Conservation (phyloP, 768 basidiomycete genomes). For the Trametes maxima region DNA sequence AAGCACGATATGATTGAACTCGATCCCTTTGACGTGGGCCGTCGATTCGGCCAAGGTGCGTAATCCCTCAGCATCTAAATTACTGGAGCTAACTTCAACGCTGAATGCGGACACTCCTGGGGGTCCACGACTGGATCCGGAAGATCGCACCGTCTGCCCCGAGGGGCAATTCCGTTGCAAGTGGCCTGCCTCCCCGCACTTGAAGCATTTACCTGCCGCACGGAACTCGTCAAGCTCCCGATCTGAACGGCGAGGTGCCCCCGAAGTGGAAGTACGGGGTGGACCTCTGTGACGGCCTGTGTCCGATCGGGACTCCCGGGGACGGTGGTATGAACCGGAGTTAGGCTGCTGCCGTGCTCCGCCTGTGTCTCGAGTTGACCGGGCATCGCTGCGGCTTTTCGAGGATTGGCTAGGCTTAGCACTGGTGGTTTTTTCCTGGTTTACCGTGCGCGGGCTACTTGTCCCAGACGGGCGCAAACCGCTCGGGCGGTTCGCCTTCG, state of each 20-base stretch:
- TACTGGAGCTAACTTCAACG: background rate
- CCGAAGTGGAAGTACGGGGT: background rate
- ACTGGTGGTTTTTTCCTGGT: background rate
- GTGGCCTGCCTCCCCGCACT: background rate
- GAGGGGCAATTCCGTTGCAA: background rate
- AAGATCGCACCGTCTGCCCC: background rate
- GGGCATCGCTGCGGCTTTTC: no score
- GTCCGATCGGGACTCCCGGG: background rate
- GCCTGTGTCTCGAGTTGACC: no score
- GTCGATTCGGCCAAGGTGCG: background rate
- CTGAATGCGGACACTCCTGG: background rate
- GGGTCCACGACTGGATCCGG: background rate
- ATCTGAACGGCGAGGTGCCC: background rate
- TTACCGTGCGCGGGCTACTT: background rate
- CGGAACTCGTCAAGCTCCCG: background rate
- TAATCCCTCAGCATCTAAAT: background rate
- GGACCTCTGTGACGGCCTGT: background rate
- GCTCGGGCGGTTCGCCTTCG: background rate
- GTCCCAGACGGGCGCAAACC: background rate
- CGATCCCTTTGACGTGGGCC: no score
- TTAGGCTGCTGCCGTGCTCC: no score
- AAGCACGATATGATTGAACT: no score
- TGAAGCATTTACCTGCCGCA: background rate
- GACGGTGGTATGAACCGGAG: background rate
- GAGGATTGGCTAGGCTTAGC: no score